A percentile compares a stretch with the other conserved stretches of the same genome.
Conservation (phyloP, 2,329 filamentous ascomycete species). For the Botryosphaeria dothidea region DNA sequence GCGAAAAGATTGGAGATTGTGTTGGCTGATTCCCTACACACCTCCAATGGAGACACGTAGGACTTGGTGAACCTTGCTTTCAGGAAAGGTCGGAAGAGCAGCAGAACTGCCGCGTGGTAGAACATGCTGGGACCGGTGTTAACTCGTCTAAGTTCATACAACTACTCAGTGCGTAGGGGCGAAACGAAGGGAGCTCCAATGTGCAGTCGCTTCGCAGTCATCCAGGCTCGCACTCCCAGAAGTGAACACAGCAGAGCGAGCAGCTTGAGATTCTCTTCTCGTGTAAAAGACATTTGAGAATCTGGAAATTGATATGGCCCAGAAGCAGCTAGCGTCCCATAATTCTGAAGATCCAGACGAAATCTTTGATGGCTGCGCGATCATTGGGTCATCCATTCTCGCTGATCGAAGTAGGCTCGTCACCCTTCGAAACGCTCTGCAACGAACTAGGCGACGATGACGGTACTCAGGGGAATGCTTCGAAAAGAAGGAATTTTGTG, state of each 20-base stretch:
- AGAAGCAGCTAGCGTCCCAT: too few relatives aligned
- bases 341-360: not conserved
- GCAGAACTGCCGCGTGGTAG: conserved; percentile 25
- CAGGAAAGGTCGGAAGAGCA: conserved; percentile 26
- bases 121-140: conserved; percentile 21
- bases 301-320: too few relatives aligned
- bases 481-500: not conserved
- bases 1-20: conserved; percentile 24
- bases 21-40: conserved; percentile 23
- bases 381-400: not conserved
- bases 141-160: not conserved
- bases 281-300: too few relatives aligned
- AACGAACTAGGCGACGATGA: not conserved
- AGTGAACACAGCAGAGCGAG: not conserved
- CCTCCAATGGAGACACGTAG: conserved; percentile 22
- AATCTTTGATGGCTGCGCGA: not conserved
- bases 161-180: not conserved
- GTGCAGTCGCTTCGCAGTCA: not conserved
- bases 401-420: not conserved
- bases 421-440: not conserved
- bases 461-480: not conserved
- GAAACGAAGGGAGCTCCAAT: not conserved
- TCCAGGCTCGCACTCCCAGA: not conserved
- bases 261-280: too few relatives aligned
- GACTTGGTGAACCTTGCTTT: conserved; percentile 25